Evolutionary conservation across 1,139 yeast species (phyloP), one percentile per base, ranked within the genome.

Genomic region (Zhuliangozyma parablackwelliae): DNA sequence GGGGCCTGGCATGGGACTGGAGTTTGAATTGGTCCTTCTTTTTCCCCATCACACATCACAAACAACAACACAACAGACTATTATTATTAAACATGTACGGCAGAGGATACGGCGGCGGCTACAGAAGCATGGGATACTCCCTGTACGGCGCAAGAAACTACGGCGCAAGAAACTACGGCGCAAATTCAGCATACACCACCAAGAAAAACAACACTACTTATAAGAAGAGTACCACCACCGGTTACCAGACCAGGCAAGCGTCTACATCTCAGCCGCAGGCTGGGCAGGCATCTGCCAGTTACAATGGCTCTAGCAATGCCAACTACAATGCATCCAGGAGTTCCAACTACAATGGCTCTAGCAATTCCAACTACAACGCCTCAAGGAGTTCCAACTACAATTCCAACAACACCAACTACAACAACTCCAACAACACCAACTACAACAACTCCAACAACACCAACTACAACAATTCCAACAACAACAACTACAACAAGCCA

Each of bases 21-120:
- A 16, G 16, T 16, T 16, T 16, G 16, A 16, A 16, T 16, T 16
- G 16, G 24, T 23, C 24, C 10, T 9, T 23, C 9, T 6, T 23
- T 23, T 23, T 23, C 24, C 10, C 10, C 24, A 23, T 23, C 24
- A 23, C 24, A 23, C 24, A 7, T 7, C 24, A 23, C 24, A 23
- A 7, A 23, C 24, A 23, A 7, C 7, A 7, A 12, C 6, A 16
- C 21, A 32, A 26, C 21, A 35, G 23, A 16, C 21, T 23, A 27
- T 20, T 20, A 26, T 25, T 28, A 23, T 23, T 9, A 7, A 23
- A 23, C 12, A 34, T 35, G 38, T 35, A 35, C 38, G 37, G 37
- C 23, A 30, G 37, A 35, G 28, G 36, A 21, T 34, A 30, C 26
- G 38, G 38, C 9, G 35, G 37, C 28, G 34, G 37, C 7, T 30